Evolutionary conservation across 1,139 yeast species (phyloP).

Genomic region (Blastobotrys aristatus): DNA sequence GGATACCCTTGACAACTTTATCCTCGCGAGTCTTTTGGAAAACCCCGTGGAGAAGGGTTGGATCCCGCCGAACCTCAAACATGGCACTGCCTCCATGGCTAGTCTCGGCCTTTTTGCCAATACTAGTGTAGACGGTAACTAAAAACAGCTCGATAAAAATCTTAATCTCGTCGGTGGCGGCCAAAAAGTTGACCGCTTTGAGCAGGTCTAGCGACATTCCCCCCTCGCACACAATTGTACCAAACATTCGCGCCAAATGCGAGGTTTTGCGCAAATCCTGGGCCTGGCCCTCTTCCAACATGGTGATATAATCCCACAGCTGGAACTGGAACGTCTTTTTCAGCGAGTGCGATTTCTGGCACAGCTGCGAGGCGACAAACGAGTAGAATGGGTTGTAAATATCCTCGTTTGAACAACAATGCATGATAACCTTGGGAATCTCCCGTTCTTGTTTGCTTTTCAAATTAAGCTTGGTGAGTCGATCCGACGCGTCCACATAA

Average conservation of each 20-base stretch:
- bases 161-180: slow-evolving; percentile 59
- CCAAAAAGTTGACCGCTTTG: slow-evolving; percentile 67
- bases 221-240: slow-evolving; percentile 66
- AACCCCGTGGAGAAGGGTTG: slow-evolving; percentile 49
- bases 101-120: slow-evolving; percentile 54
- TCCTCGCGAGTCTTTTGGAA: slow-evolving; percentile 62
- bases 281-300: slow-evolving; percentile 52
- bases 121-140: slow-evolving; percentile 57
- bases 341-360: slow-evolving; percentile 60
- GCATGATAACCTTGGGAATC: slow-evolving; percentile 76
- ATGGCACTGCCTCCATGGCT: slow-evolving; percentile 6
- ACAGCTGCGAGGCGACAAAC: slow-evolving; percentile 67
- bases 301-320: slow-evolving; percentile 84
- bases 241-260: slow-evolving; percentile 77
- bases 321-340: slow-evolving; percentile 83
- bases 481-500: slow-evolving; percentile 78
- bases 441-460: slow-evolving; percentile 84
- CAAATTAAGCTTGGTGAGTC: slow-evolving; percentile 71
- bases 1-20: slow-evolving; percentile 64
- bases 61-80: slow-evolving; percentile 37
- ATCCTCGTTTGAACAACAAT: slow-evolving; percentile 80
- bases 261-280: slow-evolving; percentile 52
- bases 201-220: slow-evolving; percentile 67
- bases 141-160: slow-evolving; percentile 71
- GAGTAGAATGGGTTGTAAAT: slow-evolving; percentile 90